A percentile compares a stretch with the other conserved stretches of the same genome.
These are phyloP conservation scores for Stereum hirsutum DNA, from an alignment of 1,284 basidiomycete genomes.

Conservation along the genomic window DNA sequence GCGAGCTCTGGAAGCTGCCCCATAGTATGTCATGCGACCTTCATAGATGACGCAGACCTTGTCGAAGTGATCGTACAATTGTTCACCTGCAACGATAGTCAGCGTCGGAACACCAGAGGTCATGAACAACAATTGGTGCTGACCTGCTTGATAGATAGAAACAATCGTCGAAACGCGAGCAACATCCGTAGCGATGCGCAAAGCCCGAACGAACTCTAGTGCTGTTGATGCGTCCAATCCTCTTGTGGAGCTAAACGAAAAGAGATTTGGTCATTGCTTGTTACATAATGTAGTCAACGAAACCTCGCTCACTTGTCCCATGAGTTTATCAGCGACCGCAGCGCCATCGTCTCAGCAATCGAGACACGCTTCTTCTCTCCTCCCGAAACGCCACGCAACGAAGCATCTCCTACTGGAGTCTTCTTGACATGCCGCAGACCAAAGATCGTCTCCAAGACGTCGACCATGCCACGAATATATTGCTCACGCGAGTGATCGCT, in stretches of 20 bases:
- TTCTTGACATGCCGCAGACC: conserved; percentile 34
- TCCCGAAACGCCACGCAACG: conserved; percentile 70
- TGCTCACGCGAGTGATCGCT: neutral
- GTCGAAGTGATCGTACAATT: conserved; percentile 35
- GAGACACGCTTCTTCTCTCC: conserved; percentile 80
- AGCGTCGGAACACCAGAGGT: neutral
- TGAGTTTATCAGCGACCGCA: conserved; percentile 44
- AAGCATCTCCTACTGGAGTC: conserved; percentile 66
- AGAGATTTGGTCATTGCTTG: neutral
- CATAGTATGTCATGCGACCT: conserved; percentile 57
- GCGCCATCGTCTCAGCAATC: conserved; percentile 61
- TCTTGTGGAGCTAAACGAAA: conserved; percentile 32
- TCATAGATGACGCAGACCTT: conserved; percentile 58
- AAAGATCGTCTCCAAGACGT: neutral
- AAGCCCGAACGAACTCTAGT: conserved; percentile 44
- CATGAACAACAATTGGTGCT: neutral
- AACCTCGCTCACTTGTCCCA: conserved; percentile 61
- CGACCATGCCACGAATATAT: neutral
- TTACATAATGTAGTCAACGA: neutral
- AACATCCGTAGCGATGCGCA: conserved; percentile 48
- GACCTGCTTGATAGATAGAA: conserved; percentile 44
- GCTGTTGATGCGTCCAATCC: conserved; percentile 46
- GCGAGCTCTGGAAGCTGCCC: conserved; percentile 40
- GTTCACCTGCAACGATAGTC: neutral
- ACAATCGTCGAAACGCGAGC: conserved; percentile 39